Evolutionary conservation across 352 stramenopile genomes (phyloP), one percentile per base, ranked within the genome.

Genomic region (Peronospora farinosa): DNA sequence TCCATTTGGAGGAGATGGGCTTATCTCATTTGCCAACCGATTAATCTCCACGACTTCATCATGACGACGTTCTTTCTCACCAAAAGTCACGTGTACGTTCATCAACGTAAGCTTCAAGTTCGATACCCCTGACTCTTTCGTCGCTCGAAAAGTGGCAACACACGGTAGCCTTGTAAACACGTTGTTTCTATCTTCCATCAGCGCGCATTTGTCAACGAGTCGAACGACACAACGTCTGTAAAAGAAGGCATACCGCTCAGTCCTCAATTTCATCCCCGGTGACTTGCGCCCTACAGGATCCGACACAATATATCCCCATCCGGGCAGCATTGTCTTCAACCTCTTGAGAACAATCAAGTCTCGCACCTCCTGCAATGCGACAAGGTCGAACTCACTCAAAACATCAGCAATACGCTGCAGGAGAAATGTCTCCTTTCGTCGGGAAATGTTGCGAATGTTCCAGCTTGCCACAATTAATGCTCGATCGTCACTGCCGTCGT

Each of bases 381-480:
- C 66, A 43, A 88, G 27, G 42, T 90, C 76, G n/a, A 86, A 90
- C 38, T 82, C 63, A 12, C 60, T 31, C 17, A 87, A 47, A 31
- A 81, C 47, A 0, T 69, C 61, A 2, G 59, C 60, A 19, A 90
- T 83, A n/a, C 68, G 66, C 15, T 77, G 16, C 3, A 86, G 40
- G 3, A 69, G 50, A 27, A 49, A 45, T 9, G 58, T 54, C 5
- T 78, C 63, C 31, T 75, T 72, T n/a, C 47, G 54, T 19, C 63
- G 67, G 2, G 76, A 87, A 50, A 87, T 53, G 39, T 86, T 84
- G 60, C 74, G 72, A n/a, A 90, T 75, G 23, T 90, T 90, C 74
- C 72, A 87, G 46, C 74, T 84, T 0, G 70, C 78, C 6, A 86
- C 47, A 30, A 88, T 51, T 15, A 88, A 17, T 16, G 57, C 54